Conservation (phyloP, 805 yeast species). For the Yarrowia sp. region DNA sequence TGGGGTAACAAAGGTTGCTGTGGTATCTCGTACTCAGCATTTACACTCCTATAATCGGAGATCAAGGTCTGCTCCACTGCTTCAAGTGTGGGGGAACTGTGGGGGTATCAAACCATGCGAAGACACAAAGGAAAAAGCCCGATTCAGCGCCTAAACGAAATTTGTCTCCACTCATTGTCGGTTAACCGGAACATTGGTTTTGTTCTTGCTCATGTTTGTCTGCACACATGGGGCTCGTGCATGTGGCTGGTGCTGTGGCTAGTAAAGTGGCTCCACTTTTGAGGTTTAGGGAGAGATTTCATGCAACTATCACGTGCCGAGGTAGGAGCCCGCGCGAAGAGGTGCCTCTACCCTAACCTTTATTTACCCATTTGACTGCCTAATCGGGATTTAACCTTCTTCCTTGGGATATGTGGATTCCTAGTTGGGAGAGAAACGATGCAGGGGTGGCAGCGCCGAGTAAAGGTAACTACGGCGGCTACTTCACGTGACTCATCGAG, state of each 20-base stretch:
- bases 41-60: no score
- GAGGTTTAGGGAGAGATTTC: neutral
- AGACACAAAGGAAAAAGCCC: no score
- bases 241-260: constrained; percentile 28
- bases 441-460: constrained; percentile 37
- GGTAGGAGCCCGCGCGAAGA: constrained; percentile 3
- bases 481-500: constrained; percentile 23
- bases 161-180: neutral
- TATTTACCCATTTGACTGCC: constrained; percentile 34
- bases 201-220: neutral
- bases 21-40: no score
- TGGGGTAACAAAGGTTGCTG: no score
- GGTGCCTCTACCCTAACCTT: constrained; percentile 19
- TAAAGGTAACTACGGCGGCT: constrained; percentile 26
- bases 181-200: constrained; percentile 13
- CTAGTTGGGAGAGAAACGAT: constrained; percentile 13
- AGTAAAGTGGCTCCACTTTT: constrained; percentile 23
- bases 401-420: constrained; percentile 27
- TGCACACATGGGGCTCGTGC: constrained; percentile 5
- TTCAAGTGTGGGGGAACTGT: no score
- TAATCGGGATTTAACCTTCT: constrained; percentile 12
- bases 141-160: no score
- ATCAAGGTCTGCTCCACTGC: no score
- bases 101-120: no score
- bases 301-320: constrained; percentile 22